Evolutionary conservation across 345 rosid genomes (phyloP).

Genomic region (Acer negundo): DNA sequence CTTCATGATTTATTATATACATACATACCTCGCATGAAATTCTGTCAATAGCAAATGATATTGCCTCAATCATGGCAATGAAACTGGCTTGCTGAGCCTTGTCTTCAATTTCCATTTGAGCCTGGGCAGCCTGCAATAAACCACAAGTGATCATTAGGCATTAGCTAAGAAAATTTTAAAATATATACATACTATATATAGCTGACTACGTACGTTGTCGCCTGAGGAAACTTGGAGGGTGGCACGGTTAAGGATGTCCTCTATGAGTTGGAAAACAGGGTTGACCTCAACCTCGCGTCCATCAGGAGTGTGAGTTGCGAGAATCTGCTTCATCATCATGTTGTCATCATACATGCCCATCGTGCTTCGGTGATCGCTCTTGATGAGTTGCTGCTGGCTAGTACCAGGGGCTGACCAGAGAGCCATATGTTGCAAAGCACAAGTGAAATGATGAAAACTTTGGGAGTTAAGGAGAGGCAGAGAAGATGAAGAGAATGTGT

Average conservation of each 20-base stretch:
- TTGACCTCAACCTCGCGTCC: conserved; percentile 66
- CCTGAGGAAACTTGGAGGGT: conserved; percentile 35
- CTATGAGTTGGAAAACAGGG: conserved; percentile 60
- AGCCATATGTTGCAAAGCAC: conserved; percentile 6
- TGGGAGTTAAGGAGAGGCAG: not conserved
- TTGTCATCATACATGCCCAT: conserved; percentile 58
- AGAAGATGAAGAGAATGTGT: not conserved
- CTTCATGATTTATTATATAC: not conserved
- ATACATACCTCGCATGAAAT: conserved; percentile 55
- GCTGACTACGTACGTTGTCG: conserved; percentile 21
- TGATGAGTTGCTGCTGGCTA: conserved; percentile 31
- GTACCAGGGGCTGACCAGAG: conserved; percentile 15
- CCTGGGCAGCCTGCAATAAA: conserved; percentile 27
- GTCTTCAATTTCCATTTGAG: conserved; percentile 41
- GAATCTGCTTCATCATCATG: conserved; percentile 59
- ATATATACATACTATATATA: no score
- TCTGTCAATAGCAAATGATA: conserved; percentile 48
- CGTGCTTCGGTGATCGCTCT: conserved; percentile 42
- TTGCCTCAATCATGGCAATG: conserved; percentile 41
- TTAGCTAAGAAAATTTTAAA: no score
- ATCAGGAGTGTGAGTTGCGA: conserved; percentile 65
- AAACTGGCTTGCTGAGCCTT: conserved; percentile 38
- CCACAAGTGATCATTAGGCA: no score
- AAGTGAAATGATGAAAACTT: not conserved
- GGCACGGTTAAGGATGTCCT: conserved; percentile 75